These are phyloP conservation scores for Mortierella antarctica DNA, from an alignment of 192 early-diverging fungal species.

Conservation along the genomic window DNA sequence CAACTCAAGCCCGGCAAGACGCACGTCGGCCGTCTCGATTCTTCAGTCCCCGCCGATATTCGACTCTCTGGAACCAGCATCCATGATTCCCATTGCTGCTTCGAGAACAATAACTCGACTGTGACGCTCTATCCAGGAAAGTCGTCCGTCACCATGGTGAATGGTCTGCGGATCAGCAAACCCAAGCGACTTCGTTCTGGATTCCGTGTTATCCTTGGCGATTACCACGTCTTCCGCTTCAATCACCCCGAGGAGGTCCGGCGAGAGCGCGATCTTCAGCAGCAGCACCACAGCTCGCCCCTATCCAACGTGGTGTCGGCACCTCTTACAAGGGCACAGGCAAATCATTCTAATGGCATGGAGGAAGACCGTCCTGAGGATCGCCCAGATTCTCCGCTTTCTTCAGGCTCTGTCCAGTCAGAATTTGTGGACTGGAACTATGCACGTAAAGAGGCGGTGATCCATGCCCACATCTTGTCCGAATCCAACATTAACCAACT, in stretches of 20 bases:
- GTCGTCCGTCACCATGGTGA: slow-evolving; percentile 77
- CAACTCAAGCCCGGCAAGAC: slow-evolving; percentile 82
- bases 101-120: slow-evolving; percentile 70
- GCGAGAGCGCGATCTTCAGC: slow-evolving; percentile 63
- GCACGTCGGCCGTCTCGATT: slow-evolving; percentile 67
- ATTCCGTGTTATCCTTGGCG: slow-evolving; percentile 83
- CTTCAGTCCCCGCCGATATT: slow-evolving; percentile 61
- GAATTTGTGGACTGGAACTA: slow-evolving; percentile 81
- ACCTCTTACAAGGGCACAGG: background rate
- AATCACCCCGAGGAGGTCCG: slow-evolving; percentile 86
- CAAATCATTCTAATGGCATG: slow-evolving; percentile 29
- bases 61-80: slow-evolving; percentile 71
- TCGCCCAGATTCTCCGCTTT: slow-evolving; percentile 48
- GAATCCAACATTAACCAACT: slow-evolving; percentile 57
- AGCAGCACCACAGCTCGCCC: slow-evolving; percentile 22
- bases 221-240: slow-evolving; percentile 85
- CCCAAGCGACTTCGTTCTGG: slow-evolving; percentile 73
- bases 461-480: slow-evolving; percentile 62
- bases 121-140: slow-evolving; percentile 72
- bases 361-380: slow-evolving; percentile 53
- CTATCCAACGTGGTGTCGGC: slow-evolving; percentile 34
- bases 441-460: slow-evolving; percentile 76
- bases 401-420: slow-evolving; percentile 56
- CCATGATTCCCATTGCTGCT: slow-evolving; percentile 74
- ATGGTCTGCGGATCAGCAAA: slow-evolving; percentile 73